Evolutionary conservation across 306 rosid genomes (phyloP), one percentile per base, ranked within the genome.

Genomic region (Prunus persica): DNA sequence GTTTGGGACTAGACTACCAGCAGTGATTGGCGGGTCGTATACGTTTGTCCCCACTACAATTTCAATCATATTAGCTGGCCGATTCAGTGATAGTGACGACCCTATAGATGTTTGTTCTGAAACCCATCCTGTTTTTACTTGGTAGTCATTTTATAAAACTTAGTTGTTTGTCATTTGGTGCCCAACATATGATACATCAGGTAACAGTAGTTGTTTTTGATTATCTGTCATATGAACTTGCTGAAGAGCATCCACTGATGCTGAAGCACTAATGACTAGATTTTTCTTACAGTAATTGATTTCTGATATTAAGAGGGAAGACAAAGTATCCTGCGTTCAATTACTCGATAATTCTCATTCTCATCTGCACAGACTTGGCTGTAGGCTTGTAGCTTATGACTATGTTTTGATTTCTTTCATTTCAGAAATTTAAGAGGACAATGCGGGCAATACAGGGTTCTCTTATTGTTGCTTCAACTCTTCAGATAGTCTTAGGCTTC

Each of bases 401-500:
- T 38, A 43, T 73, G 56, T 79, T 58, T 65, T 81, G 75, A 69
- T 82, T 70, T 27, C 22, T 43, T 67, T 74, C 18, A 13, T 76
- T 81, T 67, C 97, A 96, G 99, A 91, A 74, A 87, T 96, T 96
- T 83, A 92, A 86, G 88, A 91, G 68, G 90, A 96, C 84, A 78
- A 96, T 96, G 98, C 91, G 97, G 76, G 97, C 99, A 32, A 96
- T 81, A 75, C 99, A 96, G 87, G 99, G 99, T 30, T 76, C 98
- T 78, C 93, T 96, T 74, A 92, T 96, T 80, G 84, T 96, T 55
- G 99, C 99, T 71, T 96, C 99, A 79, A 92, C 97, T 80, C 97
- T 96, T 84, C 99, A 96, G 89, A 96, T 96, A 83, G 96, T 96
- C 82, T 82, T 96, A 60, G 99, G 99, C 76, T 96, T 96, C 87